These are phyloP conservation scores for Exophiala alcalophila DNA, from an alignment of 2,329 filamentous ascomycete species.

Conservation along the genomic window DNA sequence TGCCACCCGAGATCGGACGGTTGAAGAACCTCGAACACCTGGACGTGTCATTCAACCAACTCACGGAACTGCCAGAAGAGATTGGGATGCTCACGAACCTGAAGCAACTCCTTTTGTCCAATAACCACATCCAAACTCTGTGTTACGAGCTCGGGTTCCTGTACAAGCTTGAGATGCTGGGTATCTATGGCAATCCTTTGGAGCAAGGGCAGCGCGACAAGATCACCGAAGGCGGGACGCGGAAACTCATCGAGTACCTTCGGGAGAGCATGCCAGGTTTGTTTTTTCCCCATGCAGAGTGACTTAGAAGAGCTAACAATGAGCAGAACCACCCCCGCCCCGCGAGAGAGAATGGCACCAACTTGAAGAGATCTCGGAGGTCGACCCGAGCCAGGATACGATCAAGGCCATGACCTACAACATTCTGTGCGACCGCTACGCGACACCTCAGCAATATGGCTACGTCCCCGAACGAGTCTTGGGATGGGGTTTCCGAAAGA, in stretches of 20 bases:
- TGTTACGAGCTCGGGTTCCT: constrained; percentile 86
- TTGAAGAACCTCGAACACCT: constrained; percentile 78
- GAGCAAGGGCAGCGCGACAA: constrained; percentile 73
- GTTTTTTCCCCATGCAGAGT: constrained; percentile 38
- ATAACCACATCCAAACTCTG: constrained; percentile 75
- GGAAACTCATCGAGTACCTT: constrained; percentile 75
- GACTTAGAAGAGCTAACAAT: constrained; percentile 20
- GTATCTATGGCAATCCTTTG: constrained; percentile 87
- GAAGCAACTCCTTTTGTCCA: constrained; percentile 79
- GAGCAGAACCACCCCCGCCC: constrained; percentile 71
- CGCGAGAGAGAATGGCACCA: constrained; percentile 72
- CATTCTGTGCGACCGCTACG: constrained; percentile 90
- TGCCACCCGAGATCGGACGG: constrained; percentile 79
- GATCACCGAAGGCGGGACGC: constrained; percentile 83
- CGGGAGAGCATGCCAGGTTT: constrained; percentile 81
- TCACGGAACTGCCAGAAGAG: constrained; percentile 78
- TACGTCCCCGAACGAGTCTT: constrained; percentile 82
- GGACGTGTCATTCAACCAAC: constrained; percentile 84
- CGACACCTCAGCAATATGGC: constrained; percentile 78
- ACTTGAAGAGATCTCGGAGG: constrained; percentile 59
- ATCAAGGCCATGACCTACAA: constrained; percentile 92
- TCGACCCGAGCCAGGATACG: constrained; percentile 56
- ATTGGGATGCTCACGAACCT: constrained; percentile 96
- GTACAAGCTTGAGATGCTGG: constrained; percentile 82
- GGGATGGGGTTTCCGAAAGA: constrained; percentile 80